Evolutionary conservation across 1,284 basidiomycete species (phyloP), one percentile per base, ranked within the genome.

Genomic region (Ustilago sp.): DNA sequence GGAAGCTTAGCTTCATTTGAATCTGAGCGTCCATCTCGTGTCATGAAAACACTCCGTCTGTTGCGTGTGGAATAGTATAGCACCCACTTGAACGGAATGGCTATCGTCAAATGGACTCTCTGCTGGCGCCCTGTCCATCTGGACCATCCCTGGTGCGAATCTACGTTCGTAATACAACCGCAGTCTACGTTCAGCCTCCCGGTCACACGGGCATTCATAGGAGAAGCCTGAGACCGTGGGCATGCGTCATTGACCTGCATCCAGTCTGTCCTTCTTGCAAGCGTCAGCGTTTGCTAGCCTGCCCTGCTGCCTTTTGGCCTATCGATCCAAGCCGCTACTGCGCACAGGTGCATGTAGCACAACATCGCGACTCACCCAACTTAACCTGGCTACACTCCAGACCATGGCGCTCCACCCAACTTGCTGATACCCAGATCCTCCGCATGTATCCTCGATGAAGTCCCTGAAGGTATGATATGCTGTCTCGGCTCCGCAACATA

Each of bases 401-500:
- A 41, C 39, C 39, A 41, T 41, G 15, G 15, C 39, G 15, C 15
- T 12, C 12, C 7, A 41, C 39, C 32, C 15, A 31, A 52, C 32
- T n/a, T 35, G 15, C 34, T 17, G 2, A n/a, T 19, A 36, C 51
- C 51, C 51, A 53, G 51, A 35, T 53, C 51, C 51, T 35, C 8
- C 48, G 48, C 48, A 51, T 23, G 28, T 51, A 31, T 31, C 32
- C 47, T 8, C 9, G 28, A 9, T 11, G 23, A 28, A 28, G 47
- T 28, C 47, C 28, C 28, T 51, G 31, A 13, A 28, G 31, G 35
- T 17, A 35, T 35, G 31, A 2, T 13, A 45, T 45, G n/a, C n/a
- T 53, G 53, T 41, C 53, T 55, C 19, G 53, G 53, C 53, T 55
- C 28, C 17, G n/a, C 35, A 23, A 55, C n/a, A 41, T 57, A 39